Evolutionary conservation across 305 asterid genomes (phyloP).

Genomic region (Striga hermonthica): DNA sequence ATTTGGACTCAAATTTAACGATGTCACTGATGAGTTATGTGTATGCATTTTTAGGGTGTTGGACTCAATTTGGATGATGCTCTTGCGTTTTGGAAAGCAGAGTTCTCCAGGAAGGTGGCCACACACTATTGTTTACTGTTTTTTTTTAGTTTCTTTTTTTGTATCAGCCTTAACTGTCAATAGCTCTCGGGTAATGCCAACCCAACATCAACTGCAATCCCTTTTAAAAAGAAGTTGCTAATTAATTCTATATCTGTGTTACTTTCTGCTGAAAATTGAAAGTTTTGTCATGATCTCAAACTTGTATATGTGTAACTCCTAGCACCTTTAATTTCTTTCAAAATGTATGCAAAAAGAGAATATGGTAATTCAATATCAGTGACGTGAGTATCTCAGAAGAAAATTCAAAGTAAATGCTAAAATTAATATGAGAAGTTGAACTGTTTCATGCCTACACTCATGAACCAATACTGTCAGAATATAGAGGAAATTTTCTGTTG

Average conservation of each 20-base stretch:
- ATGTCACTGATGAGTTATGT: constrained; percentile 29
- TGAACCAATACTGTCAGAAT: constrained; percentile 7
- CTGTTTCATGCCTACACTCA: constrained; percentile 16
- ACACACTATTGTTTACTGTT: constrained; percentile 17
- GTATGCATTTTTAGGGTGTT: constrained; percentile 60
- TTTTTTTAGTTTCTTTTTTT: constrained; percentile 21
- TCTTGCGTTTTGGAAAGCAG: constrained; percentile 94
- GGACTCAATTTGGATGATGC: constrained; percentile 98
- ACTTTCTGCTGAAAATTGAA: constrained; percentile 4
- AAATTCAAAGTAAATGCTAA: constrained; percentile 21
- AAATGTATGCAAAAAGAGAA: constrained; percentile 11
- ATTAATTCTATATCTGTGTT: neutral
- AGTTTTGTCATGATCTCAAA: neutral
- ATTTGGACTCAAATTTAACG: constrained; percentile 23
- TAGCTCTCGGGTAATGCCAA: constrained; percentile 11
- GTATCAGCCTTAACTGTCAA: constrained; percentile 18
- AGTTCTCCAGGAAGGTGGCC: constrained; percentile 83
- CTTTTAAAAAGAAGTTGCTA: neutral
- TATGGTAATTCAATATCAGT: constrained; percentile 19
- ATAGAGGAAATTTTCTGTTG: constrained; percentile 4
- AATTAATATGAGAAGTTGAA: constrained; percentile 4
- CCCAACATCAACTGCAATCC: constrained; percentile 16
- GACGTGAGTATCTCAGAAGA: constrained; percentile 6
- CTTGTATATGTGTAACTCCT: neutral
- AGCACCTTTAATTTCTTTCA: constrained; percentile 10